These are phyloP conservation scores for Trypanosoma rangeli DNA, from an alignment of 208 protist genomes.

Conservation along the genomic window DNA sequence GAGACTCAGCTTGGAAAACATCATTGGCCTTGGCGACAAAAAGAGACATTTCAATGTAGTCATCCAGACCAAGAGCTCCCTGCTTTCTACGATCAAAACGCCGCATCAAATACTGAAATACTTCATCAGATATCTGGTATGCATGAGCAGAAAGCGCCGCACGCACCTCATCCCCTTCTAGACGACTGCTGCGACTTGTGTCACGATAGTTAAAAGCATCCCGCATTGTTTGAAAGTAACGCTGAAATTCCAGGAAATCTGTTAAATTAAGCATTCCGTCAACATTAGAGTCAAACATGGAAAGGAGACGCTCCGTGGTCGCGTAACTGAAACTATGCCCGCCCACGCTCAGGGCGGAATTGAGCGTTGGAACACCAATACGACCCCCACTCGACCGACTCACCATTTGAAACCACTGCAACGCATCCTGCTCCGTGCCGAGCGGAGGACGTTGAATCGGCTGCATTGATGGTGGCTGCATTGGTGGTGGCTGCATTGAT, in stretches of 20 bases:
- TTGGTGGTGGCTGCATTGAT: slow-evolving; percentile 35
- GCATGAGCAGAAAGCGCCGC: slow-evolving; percentile 47
- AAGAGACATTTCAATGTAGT: slow-evolving; percentile 90
- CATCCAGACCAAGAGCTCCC: slow-evolving; percentile 80
- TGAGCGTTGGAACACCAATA: slow-evolving; percentile 79
- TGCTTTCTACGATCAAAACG: slow-evolving; percentile 79
- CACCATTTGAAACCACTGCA: slow-evolving; percentile 77
- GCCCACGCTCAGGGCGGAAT: slow-evolving; percentile 58
- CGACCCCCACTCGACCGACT: slow-evolving; percentile 67
- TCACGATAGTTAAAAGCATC: slow-evolving; percentile 70
- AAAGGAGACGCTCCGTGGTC: slow-evolving; percentile 77
- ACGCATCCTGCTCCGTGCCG: slow-evolving; percentile 39
- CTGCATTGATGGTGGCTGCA: slow-evolving; percentile 39
- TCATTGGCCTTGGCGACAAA: slow-evolving; percentile 74
- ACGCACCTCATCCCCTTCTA: slow-evolving; percentile 72
- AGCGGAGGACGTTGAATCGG: background rate
- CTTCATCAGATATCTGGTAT: slow-evolving; percentile 61
- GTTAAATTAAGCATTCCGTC: slow-evolving; percentile 61
- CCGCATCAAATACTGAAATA: slow-evolving; percentile 83
- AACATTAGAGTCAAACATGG: slow-evolving; percentile 79
- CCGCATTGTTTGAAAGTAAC: slow-evolving; percentile 77
- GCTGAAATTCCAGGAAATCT: slow-evolving; percentile 79
- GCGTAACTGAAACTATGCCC: slow-evolving; percentile 64
- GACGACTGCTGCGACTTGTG: slow-evolving; percentile 46
- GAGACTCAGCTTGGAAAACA: slow-evolving; percentile 74